These are phyloP conservation scores for Penicillium samsonianum DNA, from an alignment of 495 filamentous ascomycete genomes.

Conservation along the genomic window DNA sequence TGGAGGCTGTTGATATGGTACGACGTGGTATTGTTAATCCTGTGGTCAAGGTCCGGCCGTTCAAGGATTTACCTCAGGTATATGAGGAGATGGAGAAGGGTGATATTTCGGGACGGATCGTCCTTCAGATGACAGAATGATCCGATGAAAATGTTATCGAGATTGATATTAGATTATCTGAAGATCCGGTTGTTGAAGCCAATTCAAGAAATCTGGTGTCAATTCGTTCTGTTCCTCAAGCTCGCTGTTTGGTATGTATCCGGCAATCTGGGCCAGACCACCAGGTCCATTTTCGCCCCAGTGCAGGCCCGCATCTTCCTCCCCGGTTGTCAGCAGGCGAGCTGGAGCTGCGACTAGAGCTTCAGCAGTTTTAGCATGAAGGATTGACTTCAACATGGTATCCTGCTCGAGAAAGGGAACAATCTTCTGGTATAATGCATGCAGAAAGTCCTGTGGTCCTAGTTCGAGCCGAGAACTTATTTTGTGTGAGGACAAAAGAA, in stretches of 20 bases:
- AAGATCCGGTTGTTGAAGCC: not conserved
- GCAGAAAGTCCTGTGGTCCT: constrained; percentile 33
- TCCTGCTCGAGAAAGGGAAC: constrained; percentile 35
- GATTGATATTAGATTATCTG: not conserved
- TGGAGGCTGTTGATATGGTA: constrained; percentile 53
- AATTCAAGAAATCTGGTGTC: not conserved
- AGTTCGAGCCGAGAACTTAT: constrained; percentile 18
- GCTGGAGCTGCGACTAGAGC: constrained; percentile 31
- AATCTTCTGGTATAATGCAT: constrained; percentile 37
- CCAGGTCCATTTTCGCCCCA: not conserved
- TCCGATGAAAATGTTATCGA: not conserved
- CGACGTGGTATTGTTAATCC: constrained; percentile 49
- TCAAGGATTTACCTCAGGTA: constrained; percentile 44
- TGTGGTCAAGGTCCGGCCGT: constrained; percentile 44
- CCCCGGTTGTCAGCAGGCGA: constrained; percentile 14
- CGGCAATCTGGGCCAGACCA: too few relatives aligned
- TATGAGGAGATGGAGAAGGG: constrained; percentile 52
- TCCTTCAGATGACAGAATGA: constrained; percentile 36
- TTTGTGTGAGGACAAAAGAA: constrained; percentile 21
- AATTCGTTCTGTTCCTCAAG: not conserved
- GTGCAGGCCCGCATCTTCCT: not conserved
- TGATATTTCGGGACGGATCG: constrained; percentile 44
- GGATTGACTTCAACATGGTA: constrained; percentile 27
- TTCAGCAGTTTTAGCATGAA: constrained; percentile 35
- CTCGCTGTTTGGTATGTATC: not conserved